Evolutionary conservation across 352 stramenopile genomes (phyloP).

Genomic region (Globisporangium splendens): DNA sequence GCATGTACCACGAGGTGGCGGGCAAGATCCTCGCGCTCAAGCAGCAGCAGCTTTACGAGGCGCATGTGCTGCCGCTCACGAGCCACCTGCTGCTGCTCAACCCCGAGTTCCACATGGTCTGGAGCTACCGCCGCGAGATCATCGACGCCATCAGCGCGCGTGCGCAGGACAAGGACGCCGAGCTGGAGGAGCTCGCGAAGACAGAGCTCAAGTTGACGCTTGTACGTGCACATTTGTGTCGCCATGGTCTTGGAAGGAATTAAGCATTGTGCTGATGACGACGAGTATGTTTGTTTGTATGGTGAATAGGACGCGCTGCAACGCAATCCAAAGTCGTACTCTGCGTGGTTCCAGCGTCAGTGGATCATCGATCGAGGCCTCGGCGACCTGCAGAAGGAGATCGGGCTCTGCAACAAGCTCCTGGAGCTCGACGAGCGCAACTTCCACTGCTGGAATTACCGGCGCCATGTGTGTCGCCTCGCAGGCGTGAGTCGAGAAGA

Average conservation of each 20-base stretch:
- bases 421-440: slow-evolving; percentile 96
- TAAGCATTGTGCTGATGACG: neutral
- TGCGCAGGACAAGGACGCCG: slow-evolving; percentile 15
- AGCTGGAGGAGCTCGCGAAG: slow-evolving; percentile 60
- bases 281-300: neutral
- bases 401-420: slow-evolving; percentile 69
- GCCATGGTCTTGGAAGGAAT: neutral
- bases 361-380: slow-evolving; percentile 80
- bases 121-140: slow-evolving; percentile 94
- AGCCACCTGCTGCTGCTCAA: slow-evolving; percentile 94
- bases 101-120: slow-evolving; percentile 96
- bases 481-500: slow-evolving; percentile 47
- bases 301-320: slow-evolving; percentile 83
- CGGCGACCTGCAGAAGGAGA: slow-evolving; percentile 67
- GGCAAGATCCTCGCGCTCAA: slow-evolving; percentile 68
- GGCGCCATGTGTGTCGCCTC: slow-evolving; percentile 63
- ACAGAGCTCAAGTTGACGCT: slow-evolving; percentile 88
- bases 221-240: slow-evolving; percentile 16
- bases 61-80: slow-evolving; percentile 73
- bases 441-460: slow-evolving; percentile 99
- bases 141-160: slow-evolving; percentile 51
- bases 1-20: slow-evolving; percentile 77
- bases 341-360: slow-evolving; percentile 87
- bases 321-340: slow-evolving; percentile 97
- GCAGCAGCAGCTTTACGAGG: slow-evolving; percentile 42